Evolutionary conservation across 1,139 yeast species (phyloP).

Genomic region (Meyerozyma smithsonii): DNA sequence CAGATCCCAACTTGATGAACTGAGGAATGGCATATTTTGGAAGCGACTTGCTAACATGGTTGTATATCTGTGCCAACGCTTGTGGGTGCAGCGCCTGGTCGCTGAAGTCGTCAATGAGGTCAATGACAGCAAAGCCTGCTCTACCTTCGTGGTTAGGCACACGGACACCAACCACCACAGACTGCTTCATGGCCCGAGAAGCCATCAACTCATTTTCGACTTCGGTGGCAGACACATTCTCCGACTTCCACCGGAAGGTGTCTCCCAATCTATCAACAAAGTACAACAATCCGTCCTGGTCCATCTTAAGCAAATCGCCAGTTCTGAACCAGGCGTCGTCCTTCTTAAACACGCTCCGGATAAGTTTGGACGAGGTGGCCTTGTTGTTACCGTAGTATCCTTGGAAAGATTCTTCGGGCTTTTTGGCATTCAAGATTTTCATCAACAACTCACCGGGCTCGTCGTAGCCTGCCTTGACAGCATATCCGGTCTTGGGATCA

Average conservation of each 20-base stretch:
- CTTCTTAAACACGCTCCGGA: constrained; percentile 66
- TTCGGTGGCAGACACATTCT: constrained; percentile 90
- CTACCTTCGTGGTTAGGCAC: constrained; percentile 92
- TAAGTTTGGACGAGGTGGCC: constrained; percentile 74
- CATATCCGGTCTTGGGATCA: constrained; percentile 65
- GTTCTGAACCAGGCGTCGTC: constrained; percentile 93
- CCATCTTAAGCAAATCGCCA: constrained; percentile 77
- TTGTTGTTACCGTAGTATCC: constrained; percentile 81
- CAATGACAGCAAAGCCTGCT: constrained; percentile 84
- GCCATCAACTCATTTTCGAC: constrained; percentile 75
- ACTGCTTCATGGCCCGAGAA: constrained; percentile 51
- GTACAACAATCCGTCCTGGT: constrained; percentile 65
- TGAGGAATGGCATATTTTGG: constrained; percentile 91
- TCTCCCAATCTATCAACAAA: constrained; percentile 94
- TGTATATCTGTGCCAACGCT: constrained; percentile 26
- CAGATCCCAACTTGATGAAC: constrained; percentile 63
- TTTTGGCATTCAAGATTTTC: constrained; percentile 61
- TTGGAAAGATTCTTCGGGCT: constrained; percentile 72
- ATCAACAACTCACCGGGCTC: constrained; percentile 89
- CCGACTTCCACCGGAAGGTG: constrained; percentile 96
- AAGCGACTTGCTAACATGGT: constrained; percentile 42
- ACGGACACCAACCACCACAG: constrained; percentile 84
- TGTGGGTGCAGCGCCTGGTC: constrained; percentile 22
- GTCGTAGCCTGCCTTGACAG: constrained; percentile 30
- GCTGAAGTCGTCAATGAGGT: constrained; percentile 37